These are phyloP conservation scores for Botrytis galanthina DNA, from an alignment of 2,329 filamentous ascomycete species.

Conservation along the genomic window DNA sequence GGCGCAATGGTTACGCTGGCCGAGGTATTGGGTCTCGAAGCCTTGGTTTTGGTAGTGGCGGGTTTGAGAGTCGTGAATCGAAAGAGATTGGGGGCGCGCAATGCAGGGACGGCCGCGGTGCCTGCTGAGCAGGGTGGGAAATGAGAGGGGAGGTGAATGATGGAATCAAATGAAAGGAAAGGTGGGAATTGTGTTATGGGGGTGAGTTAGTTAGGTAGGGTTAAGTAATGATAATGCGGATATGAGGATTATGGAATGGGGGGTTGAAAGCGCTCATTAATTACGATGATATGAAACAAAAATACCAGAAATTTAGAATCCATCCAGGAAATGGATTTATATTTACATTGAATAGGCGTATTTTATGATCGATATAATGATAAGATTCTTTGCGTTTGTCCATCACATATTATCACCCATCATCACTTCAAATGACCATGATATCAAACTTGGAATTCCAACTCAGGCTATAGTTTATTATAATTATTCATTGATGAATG, in stretches of 20 bases:
- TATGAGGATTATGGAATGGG: not conserved
- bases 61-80: conserved; percentile 60
- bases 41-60: conserved; percentile 51
- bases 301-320: not conserved
- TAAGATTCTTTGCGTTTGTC: not conserved
- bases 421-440: not conserved
- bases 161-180: not conserved
- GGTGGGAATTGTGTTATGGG: too few relatives aligned
- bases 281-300: not conserved
- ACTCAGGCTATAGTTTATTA: not conserved
- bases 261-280: not conserved
- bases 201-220: too few relatives aligned
- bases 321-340: not conserved
- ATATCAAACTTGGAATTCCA: not conserved
- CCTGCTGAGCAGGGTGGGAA: not conserved
- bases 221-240: not conserved
- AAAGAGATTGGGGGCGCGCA: conserved; percentile 40
- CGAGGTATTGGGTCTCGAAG: conserved; percentile 58
- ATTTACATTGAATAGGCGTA: not conserved
- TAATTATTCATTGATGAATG: not conserved
- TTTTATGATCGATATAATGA: not conserved
- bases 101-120: not conserved
- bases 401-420: not conserved
- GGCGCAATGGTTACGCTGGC: conserved; percentile 67
- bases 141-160: not conserved